A percentile compares a stretch with the other conserved stretches of the same genome.
Conservation (phyloP, 2,329 filamentous ascomycete genomes). For the Xylariaceae sp. region DNA sequence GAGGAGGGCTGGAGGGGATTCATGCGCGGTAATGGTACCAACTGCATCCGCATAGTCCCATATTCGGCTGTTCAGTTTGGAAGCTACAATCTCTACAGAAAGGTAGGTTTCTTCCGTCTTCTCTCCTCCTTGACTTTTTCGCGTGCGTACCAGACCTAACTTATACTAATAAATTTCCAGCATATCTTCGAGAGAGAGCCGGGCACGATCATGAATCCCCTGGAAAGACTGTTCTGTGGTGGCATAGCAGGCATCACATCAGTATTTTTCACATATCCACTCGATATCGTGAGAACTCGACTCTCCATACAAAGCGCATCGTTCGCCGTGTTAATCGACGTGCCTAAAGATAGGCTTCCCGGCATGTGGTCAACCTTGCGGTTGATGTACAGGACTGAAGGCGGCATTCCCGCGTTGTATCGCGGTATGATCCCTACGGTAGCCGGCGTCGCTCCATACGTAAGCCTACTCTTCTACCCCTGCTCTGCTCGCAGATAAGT, state of each 20-base stretch:
- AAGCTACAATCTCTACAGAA: constrained; percentile 95
- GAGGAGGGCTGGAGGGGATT: constrained; percentile 97
- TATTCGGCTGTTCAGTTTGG: constrained; percentile 98
- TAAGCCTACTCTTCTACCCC: constrained; percentile 36
- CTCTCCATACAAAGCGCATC: constrained; percentile 98
- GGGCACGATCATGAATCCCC: constrained; percentile 65
- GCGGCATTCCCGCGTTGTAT: constrained; percentile 80
- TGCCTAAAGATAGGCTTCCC: constrained; percentile 60
- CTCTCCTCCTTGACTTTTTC: neutral
- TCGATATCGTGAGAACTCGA: constrained; percentile 94
- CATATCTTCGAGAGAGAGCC: constrained; percentile 73
- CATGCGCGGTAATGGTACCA: constrained; percentile 96
- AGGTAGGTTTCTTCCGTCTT: constrained; percentile 49
- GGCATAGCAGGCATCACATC: constrained; percentile 92
- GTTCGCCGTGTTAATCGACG: constrained; percentile 67
- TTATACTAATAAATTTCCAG: constrained; percentile 28
- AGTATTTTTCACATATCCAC: constrained; percentile 88
- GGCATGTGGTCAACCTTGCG: constrained; percentile 87
- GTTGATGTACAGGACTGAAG: constrained; percentile 86
- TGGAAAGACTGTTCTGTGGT: constrained; percentile 79
- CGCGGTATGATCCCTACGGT: constrained; percentile 91
- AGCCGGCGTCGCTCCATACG: constrained; percentile 91
- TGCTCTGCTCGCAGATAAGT: neutral
- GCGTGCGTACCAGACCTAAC: neutral
- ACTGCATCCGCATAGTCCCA: constrained; percentile 95